These are phyloP conservation scores for Malus hybrid DNA, from an alignment of 331 rosid species.

Conservation along the genomic window DNA sequence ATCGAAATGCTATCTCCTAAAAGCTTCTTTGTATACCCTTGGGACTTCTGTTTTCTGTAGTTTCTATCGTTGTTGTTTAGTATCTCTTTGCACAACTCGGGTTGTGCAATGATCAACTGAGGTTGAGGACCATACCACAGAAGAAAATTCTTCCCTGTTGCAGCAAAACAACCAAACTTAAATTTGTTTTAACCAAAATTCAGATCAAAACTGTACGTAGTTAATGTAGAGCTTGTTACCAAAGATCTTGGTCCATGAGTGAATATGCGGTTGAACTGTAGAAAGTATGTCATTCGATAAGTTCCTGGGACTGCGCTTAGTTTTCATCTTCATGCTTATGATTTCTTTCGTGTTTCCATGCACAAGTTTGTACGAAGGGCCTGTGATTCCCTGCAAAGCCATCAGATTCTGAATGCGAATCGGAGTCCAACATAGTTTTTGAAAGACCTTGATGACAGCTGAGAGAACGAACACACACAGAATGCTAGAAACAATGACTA, in stretches of 20 bases:
- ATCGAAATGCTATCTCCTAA: slow-evolving; percentile 8
- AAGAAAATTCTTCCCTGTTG: slow-evolving; percentile 28
- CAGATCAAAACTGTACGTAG: not conserved
- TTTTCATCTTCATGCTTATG: slow-evolving; percentile 7
- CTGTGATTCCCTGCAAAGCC: slow-evolving; percentile 23
- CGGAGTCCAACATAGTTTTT: slow-evolving; percentile 18
- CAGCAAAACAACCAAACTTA: not conserved
- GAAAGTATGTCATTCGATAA: slow-evolving; percentile 17
- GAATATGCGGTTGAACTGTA: slow-evolving; percentile 10
- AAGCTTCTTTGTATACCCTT: not conserved
- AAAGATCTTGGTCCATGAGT: slow-evolving; percentile 6
- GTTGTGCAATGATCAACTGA: not conserved
- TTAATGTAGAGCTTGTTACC: not conserved
- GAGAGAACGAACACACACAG: not conserved
- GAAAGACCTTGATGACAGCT: not conserved
- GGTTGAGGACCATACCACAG: slow-evolving; percentile 19
- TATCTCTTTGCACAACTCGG: slow-evolving; percentile 21
- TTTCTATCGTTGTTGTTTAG: not conserved
- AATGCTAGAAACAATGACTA: not conserved
- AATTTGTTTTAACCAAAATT: not conserved
- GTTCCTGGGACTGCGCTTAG: slow-evolving; percentile 5
- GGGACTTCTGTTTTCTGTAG: not conserved
- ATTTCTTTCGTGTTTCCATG: slow-evolving; percentile 19
- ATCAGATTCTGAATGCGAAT: not conserved
- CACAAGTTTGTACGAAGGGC: slow-evolving; percentile 25